Conservation (phyloP, 306 rosid genomes). For the Casuarina cunninghamiana region DNA sequence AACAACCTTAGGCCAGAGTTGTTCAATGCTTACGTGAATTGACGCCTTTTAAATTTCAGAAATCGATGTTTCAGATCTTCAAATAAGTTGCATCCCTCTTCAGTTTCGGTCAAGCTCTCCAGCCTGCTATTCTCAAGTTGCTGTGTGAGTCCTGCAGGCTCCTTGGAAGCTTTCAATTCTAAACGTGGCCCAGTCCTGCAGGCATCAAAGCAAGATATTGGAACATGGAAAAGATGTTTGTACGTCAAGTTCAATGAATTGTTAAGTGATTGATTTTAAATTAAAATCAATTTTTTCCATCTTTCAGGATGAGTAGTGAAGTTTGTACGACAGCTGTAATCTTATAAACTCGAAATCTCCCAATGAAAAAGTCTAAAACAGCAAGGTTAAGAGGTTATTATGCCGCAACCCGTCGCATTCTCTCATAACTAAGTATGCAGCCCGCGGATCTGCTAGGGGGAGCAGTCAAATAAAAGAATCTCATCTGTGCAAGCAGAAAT, state of each 20-base stretch:
- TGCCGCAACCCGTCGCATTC: too few species aligned
- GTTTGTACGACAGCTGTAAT: conserved; percentile 30
- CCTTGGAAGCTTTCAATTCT: conserved; percentile 61
- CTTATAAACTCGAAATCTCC: conserved; percentile 12
- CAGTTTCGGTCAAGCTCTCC: conserved; percentile 39
- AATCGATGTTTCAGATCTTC: conserved; percentile 68
- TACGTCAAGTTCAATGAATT: conserved; percentile 13
- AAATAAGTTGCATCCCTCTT: conserved; percentile 50
- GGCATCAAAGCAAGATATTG: conserved; percentile 19
- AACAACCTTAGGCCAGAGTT: conserved; percentile 19
- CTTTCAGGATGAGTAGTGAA: conserved; percentile 30
- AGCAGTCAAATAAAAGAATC: conserved; percentile 1
- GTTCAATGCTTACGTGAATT: conserved; percentile 59
- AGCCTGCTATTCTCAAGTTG: conserved; percentile 45
- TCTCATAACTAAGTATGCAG: too few species aligned
- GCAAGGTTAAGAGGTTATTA: too few species aligned
- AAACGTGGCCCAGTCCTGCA: conserved; percentile 53
- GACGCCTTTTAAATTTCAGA: conserved; percentile 64
- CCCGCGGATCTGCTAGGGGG: neutral
- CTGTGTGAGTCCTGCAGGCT: conserved; percentile 48
- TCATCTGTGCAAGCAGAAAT: neutral
- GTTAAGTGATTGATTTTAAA: conserved; percentile 20
- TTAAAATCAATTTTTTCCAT: conserved; percentile 22
- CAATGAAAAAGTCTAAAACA: neutral
- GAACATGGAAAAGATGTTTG: conserved; percentile 2